Evolutionary conservation across 1,139 yeast genomes (phyloP).

Genomic region (Geotrichum reessii): DNA sequence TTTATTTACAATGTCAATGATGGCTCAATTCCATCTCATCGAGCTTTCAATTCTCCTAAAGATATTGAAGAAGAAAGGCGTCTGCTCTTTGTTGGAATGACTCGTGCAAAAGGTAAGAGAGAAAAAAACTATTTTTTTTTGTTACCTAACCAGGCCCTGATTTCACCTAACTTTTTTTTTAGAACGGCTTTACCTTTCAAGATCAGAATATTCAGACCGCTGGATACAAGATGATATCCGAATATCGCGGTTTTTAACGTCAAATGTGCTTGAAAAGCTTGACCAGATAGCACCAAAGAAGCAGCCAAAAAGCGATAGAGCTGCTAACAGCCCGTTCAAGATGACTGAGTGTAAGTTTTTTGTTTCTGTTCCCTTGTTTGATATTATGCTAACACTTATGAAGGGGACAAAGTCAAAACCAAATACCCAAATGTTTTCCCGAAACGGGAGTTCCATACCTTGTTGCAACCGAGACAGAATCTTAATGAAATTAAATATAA

Average conservation of each 20-base stretch:
- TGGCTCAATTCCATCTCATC: conserved; percentile 27
- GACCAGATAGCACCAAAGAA: conserved; percentile 1
- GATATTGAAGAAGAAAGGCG: conserved; percentile 69
- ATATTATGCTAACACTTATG: background rate
- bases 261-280: background rate
- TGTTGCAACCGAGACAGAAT: background rate
- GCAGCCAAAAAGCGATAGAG: background rate
- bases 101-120: conserved; percentile 57
- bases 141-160: too few relatives aligned
- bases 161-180: background rate
- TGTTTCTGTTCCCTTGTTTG: background rate
- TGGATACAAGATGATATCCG: background rate
- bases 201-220: background rate
- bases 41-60: conserved; percentile 35
- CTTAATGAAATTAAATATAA: background rate
- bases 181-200: background rate
- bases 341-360: background rate
- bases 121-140: background rate
- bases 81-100: conserved; percentile 79
- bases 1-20: conserved; percentile 48
- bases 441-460: background rate
- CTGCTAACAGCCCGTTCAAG: background rate
- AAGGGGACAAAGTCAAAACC: background rate
- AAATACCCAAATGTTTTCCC: background rate
- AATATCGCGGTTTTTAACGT: conserved; percentile 3